These are phyloP conservation scores for Hypoxylon sp. DNA, from an alignment of 2,329 filamentous ascomycete genomes.

Conservation along the genomic window DNA sequence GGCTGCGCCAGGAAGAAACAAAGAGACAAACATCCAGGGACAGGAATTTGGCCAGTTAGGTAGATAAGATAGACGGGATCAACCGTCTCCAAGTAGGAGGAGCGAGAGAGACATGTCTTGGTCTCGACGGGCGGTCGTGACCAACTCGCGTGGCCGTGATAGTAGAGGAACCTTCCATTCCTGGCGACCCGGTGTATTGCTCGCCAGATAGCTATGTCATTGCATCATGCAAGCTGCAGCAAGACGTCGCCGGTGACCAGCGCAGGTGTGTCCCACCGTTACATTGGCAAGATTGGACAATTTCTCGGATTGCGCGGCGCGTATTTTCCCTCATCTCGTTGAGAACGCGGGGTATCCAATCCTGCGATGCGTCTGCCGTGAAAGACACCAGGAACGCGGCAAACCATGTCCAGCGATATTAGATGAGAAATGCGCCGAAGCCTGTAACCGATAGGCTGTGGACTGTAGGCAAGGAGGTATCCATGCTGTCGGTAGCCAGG, in stretches of 20 bases:
- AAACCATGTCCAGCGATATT: neutral
- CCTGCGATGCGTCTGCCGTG: constrained; percentile 8
- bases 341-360: constrained; percentile 38
- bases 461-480: neutral
- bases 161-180: constrained; percentile 51
- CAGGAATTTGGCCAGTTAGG: constrained; percentile 40
- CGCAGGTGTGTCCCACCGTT: constrained; percentile 41
- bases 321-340: constrained; percentile 22
- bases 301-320: constrained; percentile 28
- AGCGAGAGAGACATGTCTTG: constrained; percentile 46
- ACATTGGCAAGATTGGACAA: constrained; percentile 41
- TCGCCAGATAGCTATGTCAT: constrained; percentile 28
- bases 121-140: constrained; percentile 41
- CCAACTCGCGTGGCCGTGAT: constrained; percentile 36
- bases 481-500: constrained; percentile 18
- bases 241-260: constrained; percentile 35
- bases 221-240: constrained; percentile 44
- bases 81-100: constrained; percentile 37
- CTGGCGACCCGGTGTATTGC: constrained; percentile 41
- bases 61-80: constrained; percentile 45
- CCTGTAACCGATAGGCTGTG: neutral
- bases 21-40: constrained; percentile 24
- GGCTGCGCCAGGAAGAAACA: neutral
- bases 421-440: constrained; percentile 2
- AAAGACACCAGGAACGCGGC: constrained; percentile 5